These are phyloP conservation scores for Przewalskia tangutica DNA, from an alignment of 257 asterid genomes.

Conservation along the genomic window DNA sequence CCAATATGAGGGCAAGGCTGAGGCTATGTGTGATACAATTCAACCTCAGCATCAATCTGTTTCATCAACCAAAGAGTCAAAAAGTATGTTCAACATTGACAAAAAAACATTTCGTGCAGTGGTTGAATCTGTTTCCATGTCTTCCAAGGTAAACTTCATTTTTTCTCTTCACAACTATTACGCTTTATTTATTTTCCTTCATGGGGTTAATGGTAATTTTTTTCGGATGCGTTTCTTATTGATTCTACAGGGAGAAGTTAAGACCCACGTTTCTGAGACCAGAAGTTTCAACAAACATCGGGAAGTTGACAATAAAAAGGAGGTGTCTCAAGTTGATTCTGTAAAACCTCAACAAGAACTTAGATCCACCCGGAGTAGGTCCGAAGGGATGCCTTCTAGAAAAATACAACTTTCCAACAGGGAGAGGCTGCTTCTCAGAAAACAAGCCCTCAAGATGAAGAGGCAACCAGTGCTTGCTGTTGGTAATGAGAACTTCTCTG, in stretches of 20 bases:
- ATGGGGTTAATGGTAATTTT: not conserved
- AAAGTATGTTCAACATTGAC: conserved; percentile 14
- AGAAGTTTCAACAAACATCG: conserved; percentile 8
- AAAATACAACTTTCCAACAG: conserved; percentile 58
- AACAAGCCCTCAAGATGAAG: conserved; percentile 65
- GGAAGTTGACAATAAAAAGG: conserved; percentile 9
- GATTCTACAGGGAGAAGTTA: conserved; percentile 23
- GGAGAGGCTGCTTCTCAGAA: conserved; percentile 85
- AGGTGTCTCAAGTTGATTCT: conserved; percentile 12
- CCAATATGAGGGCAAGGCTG: conserved; percentile 13
- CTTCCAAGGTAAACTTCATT: conserved; percentile 13
- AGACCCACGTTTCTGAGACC: conserved; percentile 21
- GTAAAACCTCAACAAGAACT: conserved; percentile 20
- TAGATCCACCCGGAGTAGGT: conserved; percentile 17
- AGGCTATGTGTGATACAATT: conserved; percentile 15
- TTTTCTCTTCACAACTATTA: not conserved
- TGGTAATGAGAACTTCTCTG: conserved; percentile 36
- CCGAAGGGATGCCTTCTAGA: conserved; percentile 19
- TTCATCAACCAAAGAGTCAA: conserved; percentile 18
- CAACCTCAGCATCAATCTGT: conserved; percentile 22
- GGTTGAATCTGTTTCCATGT: not conserved
- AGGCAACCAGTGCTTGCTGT: conserved; percentile 63
- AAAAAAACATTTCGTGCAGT: conserved; percentile 12
- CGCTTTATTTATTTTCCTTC: not conserved
- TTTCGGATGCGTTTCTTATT: not conserved